phyloP scores from a whole-genome alignment of 1,139 yeast genomes.

The Candida glucosophila region DNA sequence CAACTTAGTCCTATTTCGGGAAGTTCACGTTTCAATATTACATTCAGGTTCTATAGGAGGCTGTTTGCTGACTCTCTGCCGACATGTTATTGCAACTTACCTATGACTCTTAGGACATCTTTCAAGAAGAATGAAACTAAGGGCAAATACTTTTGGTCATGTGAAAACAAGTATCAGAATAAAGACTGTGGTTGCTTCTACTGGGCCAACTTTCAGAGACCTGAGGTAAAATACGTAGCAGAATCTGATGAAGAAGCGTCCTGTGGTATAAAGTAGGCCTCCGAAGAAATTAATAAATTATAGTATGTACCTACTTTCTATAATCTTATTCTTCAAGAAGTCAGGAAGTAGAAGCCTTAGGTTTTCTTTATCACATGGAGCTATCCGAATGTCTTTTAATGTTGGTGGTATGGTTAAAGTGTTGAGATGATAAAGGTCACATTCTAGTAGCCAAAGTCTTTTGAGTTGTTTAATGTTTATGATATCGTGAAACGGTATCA shows the following conservation, averaged over 20 bases:
- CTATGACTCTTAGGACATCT: conserved; percentile 42
- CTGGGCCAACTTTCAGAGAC: conserved; percentile 36
- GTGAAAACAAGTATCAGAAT: conserved; percentile 31
- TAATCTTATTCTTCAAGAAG: conserved; percentile 2
- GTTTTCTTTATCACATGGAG: conserved; percentile 3
- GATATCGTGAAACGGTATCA: conserved; percentile 2
- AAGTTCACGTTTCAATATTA: conserved; percentile 46
- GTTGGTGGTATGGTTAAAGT: conserved; percentile 2
- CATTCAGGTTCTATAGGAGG: conserved; percentile 48
- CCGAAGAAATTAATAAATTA: neutral
- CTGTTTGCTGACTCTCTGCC: conserved; percentile 32
- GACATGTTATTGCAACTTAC: conserved; percentile 37
- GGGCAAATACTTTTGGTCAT: conserved; percentile 48
- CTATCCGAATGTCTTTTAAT: conserved; percentile 3
- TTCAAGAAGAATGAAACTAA: conserved; percentile 31
- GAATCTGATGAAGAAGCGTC: conserved; percentile 11
- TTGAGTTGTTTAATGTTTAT: conserved; percentile 1
- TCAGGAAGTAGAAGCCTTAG: conserved; percentile 2
- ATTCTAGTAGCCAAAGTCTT: conserved; percentile 3
- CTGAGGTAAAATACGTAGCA: conserved; percentile 16
- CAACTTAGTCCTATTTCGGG: conserved; percentile 43
- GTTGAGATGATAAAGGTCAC: conserved; percentile 2
- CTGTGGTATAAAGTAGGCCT: conserved; percentile 15
- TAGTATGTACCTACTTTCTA: conserved; percentile 1
- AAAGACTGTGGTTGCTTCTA: conserved; percentile 39